Evolutionary conservation across 1,284 basidiomycete genomes (phyloP).

Genomic region (Apiotrichum gamsii): DNA sequence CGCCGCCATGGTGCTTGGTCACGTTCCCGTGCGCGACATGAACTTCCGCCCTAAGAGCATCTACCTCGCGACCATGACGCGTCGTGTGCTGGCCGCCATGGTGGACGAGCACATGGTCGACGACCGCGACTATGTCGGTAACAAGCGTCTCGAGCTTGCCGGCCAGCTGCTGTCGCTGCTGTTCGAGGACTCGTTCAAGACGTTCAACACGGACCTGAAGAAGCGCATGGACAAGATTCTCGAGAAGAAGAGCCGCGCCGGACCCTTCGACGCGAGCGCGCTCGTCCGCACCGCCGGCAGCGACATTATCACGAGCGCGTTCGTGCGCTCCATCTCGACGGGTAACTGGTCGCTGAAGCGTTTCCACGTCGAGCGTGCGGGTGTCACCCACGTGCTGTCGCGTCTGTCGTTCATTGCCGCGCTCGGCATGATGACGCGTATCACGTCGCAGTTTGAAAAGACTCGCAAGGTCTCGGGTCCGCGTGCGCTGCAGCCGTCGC

Average conservation of each 20-base stretch:
- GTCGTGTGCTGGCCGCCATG: slow-evolving; percentile 93
- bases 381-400: slow-evolving; percentile 95
- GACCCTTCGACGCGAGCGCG: slow-evolving; percentile 77
- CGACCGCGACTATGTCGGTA: slow-evolving; percentile 98
- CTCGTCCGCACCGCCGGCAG: slow-evolving; percentile 54
- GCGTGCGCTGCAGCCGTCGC: slow-evolving; percentile 91
- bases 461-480: slow-evolving; percentile 98
- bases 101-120: slow-evolving; percentile 95
- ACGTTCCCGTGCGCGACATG: slow-evolving; percentile 84
- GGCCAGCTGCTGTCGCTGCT: slow-evolving; percentile 92
- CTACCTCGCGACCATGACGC: slow-evolving; percentile 96
- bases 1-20: slow-evolving; percentile 93
- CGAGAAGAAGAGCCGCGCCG: slow-evolving; percentile 92
- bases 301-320: slow-evolving; percentile 92
- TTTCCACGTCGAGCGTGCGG: slow-evolving; percentile 99
- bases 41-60: slow-evolving; percentile 95
- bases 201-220: slow-evolving; percentile 95
- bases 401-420: slow-evolving; percentile 95
- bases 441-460: slow-evolving; percentile 98
- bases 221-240: slow-evolving; percentile 95
- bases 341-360: slow-evolving; percentile 99
- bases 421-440: slow-evolving; percentile 99
- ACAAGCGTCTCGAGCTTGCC: slow-evolving; percentile 95
- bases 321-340: slow-evolving; percentile 95
- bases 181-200: slow-evolving; percentile 99